phyloP scores from a whole-genome alignment of 768 basidiomycete species.

The Mycena kentingensis region DNA sequence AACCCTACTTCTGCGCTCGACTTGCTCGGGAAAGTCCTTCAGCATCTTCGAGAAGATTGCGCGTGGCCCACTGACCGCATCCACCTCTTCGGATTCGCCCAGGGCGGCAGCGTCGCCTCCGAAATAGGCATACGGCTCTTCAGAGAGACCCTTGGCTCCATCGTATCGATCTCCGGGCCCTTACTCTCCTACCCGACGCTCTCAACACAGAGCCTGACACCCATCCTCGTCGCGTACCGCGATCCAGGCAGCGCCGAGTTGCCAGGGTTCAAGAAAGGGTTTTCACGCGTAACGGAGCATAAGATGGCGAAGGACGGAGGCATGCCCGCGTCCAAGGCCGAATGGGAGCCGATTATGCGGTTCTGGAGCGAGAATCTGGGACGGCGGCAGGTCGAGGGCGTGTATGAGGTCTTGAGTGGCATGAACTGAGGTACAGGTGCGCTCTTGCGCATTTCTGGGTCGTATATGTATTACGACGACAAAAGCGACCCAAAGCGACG shows the following conservation, averaged over 20 bases:
- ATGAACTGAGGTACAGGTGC: too few relatives aligned
- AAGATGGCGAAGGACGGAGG: constrained; percentile 48
- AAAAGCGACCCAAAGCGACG: too few relatives aligned
- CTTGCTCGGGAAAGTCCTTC: constrained; percentile 52
- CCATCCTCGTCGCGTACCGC: constrained; percentile 62
- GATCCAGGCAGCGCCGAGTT: constrained; percentile 47
- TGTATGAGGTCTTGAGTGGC: constrained; percentile 72
- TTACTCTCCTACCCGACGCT: constrained; percentile 78
- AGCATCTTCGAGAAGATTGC: constrained; percentile 60
- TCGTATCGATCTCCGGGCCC: constrained; percentile 71
- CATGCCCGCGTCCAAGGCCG: constrained; percentile 76
- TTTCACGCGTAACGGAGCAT: constrained; percentile 49
- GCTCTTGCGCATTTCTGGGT: too few relatives aligned
- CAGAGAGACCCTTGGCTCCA: constrained; percentile 60
- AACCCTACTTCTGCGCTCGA: constrained; percentile 73
- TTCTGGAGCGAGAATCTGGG: constrained; percentile 81
- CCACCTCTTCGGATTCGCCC: constrained; percentile 86
- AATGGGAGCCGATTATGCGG: constrained; percentile 84
- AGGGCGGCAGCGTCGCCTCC: constrained; percentile 78
- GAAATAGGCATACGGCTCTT: constrained; percentile 67
- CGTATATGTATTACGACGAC: too few relatives aligned
- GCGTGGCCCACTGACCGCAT: constrained; percentile 69
- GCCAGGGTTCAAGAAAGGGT: constrained; percentile 63
- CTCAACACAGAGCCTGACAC: constrained; percentile 54
- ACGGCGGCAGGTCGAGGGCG: constrained; percentile 56